phyloP scores from a whole-genome alignment of 2,329 filamentous ascomycete species.

The Colletotrichum eleusines region DNA sequence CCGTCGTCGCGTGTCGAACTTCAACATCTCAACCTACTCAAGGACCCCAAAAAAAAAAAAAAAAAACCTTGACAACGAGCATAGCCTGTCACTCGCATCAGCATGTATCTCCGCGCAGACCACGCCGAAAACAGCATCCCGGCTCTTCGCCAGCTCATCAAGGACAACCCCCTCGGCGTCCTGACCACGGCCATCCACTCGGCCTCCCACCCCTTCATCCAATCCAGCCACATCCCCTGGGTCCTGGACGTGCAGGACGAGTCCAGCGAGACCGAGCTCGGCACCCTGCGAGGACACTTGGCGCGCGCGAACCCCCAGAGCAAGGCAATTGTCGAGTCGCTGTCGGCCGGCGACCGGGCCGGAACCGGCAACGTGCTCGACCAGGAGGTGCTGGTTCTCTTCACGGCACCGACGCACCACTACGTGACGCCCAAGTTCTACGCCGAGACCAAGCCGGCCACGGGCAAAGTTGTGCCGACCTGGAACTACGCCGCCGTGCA shows the following conservation, averaged over 20 bases:
- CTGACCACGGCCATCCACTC: slow-evolving; percentile 72
- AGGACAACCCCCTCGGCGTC: slow-evolving; percentile 70
- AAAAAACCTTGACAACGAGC: not conserved
- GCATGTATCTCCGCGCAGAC: slow-evolving; percentile 68
- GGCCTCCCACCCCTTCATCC: slow-evolving; percentile 61
- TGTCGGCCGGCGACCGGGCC: slow-evolving; percentile 42
- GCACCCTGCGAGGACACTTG: slow-evolving; percentile 69
- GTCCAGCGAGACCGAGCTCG: slow-evolving; percentile 54
- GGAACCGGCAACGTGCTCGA: slow-evolving; percentile 49
- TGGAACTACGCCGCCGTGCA: slow-evolving; percentile 78
- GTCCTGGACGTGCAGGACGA: slow-evolving; percentile 64
- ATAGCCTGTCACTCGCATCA: slow-evolving; percentile 1
- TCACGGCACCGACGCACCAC: slow-evolving; percentile 68
- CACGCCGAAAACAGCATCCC: slow-evolving; percentile 65
- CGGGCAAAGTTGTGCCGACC: slow-evolving; percentile 76
- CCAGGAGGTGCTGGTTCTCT: slow-evolving; percentile 72
- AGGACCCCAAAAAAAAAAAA: too few relatives aligned
- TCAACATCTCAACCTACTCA: not conserved
- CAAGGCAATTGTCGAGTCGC: slow-evolving; percentile 68
- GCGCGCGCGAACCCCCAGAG: slow-evolving; percentile 73
- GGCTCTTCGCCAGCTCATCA: slow-evolving; percentile 67
- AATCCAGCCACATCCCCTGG: slow-evolving; percentile 72
- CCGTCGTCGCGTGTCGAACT: not conserved
- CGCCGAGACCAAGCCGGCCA: slow-evolving; percentile 71
- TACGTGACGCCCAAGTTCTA: slow-evolving; percentile 80